phyloP scores from a whole-genome alignment of 176 grass and related monocot genomes.

The Carex pumila region DNA sequence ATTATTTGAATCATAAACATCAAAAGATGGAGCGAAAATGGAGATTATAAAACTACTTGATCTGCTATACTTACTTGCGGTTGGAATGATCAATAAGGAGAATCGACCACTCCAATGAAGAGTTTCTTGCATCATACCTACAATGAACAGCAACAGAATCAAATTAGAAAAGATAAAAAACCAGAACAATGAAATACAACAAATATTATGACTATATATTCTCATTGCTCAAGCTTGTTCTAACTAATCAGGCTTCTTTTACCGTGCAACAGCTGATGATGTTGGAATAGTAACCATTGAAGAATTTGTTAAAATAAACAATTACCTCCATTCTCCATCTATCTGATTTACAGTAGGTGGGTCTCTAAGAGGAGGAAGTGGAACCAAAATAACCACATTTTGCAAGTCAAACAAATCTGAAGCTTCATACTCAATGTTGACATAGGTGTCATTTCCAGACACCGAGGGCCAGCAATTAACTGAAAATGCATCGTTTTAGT shows the following conservation, averaged over 20 bases:
- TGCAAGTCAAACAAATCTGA: constrained; percentile 76
- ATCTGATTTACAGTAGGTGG: constrained; percentile 64
- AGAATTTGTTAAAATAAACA: background rate
- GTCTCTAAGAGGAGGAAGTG: constrained; percentile 65
- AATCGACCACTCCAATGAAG: constrained; percentile 73
- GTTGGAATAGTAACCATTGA: background rate
- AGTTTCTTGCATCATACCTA: constrained; percentile 80
- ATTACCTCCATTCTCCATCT: constrained; percentile 91
- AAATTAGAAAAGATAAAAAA: constrained; percentile 6
- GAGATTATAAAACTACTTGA: background rate
- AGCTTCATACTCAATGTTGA: constrained; percentile 87
- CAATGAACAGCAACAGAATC: background rate
- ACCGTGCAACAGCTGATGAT: constrained; percentile 1
- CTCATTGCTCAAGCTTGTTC: background rate
- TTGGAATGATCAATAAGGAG: constrained; percentile 83
- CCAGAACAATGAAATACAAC: background rate
- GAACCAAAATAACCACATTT: constrained; percentile 73
- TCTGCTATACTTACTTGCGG: constrained; percentile 41
- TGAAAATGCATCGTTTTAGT: constrained; percentile 26
- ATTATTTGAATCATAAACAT: background rate
- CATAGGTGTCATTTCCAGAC: constrained; percentile 52
- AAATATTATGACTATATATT: background rate
- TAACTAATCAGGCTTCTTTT: background rate
- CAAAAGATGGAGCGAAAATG: background rate
- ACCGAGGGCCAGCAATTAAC: constrained; percentile 83